Percentiles rank a stretch among this genome's conserved stretches.
These are phyloP conservation scores for Harringtonia aguacate DNA, from an alignment of 2,329 filamentous ascomycete species.

Conservation along the genomic window DNA sequence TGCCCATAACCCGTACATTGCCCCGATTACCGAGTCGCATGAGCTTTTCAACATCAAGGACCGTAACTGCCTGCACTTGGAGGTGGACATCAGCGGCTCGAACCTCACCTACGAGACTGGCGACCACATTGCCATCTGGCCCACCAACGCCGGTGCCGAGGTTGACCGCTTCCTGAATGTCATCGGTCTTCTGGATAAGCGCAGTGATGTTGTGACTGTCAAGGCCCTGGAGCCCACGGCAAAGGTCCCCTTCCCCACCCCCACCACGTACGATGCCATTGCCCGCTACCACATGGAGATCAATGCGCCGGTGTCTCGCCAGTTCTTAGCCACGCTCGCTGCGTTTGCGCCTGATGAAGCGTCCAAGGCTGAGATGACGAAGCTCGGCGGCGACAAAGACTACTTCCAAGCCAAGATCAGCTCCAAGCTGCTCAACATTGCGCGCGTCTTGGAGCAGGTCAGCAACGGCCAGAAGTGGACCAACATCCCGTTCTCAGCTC, in stretches of 20 bases:
- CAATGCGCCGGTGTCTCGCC: conserved; percentile 87
- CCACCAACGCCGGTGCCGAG: conserved; percentile 85
- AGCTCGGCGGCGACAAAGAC: conserved; percentile 85
- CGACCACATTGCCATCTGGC: conserved; percentile 96
- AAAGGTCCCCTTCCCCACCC: conserved; percentile 94
- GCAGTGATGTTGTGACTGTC: conserved; percentile 72
- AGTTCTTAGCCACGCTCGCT: conserved; percentile 79
- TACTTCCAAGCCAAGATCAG: conserved; percentile 84
- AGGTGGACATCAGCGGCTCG: conserved; percentile 81
- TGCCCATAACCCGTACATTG: conserved; percentile 93
- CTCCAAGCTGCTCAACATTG: conserved; percentile 78
- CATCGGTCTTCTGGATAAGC: conserved; percentile 65
- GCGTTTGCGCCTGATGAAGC: conserved; percentile 81
- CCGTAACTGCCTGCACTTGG: conserved; percentile 92
- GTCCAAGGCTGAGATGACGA: conserved; percentile 77
- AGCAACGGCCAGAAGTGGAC: conserved; percentile 67
- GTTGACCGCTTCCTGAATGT: conserved; percentile 82
- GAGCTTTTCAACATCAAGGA: conserved; percentile 86
- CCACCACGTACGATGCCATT: conserved; percentile 91
- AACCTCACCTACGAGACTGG: conserved; percentile 92
- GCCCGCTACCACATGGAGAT: conserved; percentile 96
- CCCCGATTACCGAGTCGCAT: conserved; percentile 80
- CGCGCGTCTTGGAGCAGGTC: conserved; percentile 67
- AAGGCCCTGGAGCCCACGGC: conserved; percentile 90
- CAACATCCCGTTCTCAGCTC: conserved; percentile 81